Evolutionary conservation across 306 rosid species (phyloP), one percentile per base, ranked within the genome.

Genomic region (Vachellia collinsii): DNA sequence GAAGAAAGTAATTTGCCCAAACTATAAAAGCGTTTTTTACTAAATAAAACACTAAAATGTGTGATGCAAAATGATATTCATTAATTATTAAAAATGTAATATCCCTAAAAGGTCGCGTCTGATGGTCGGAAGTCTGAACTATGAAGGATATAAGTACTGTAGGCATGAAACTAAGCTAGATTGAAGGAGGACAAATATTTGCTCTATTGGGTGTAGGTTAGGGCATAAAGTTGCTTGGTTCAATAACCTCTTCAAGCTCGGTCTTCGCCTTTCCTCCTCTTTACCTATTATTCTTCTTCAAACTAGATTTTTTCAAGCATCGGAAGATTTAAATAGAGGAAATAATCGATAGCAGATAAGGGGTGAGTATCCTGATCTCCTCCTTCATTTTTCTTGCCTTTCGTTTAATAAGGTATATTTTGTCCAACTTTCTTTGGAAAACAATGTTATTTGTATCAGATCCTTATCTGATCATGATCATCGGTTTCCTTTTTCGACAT

Each of bases 351-450:
- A 17, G 3, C 44, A 64, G 70, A 14, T 36, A 36, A 36, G 44
- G 70, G 12, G 43, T 64, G 36, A 64, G 44, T 64, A 36, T 64
- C 22, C 19, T 7, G 43, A 36, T 36, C 67, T 22, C 38, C 37
- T 59, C 36, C 16, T 23, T 61, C 10, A 16, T 37, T 64, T 37
- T 22, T 64, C 44, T 29, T 12, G 23, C 37, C 43, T 64, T 64
- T 64, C 22, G 7, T 64, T 64, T 17, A 6, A 14, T 16, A 16
- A 23, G 14, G 38, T 64, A 34, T 34, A 14, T 64, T 13, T 36
- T 34, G 36, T 64, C 14, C 43, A 64, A 64, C 70, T 64, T 64
- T 16, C 44, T 34, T 43, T 64, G 70, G 70, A 22, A 64, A 37
- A 29, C 9, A 3, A 36, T 64, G 20, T 12, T 29, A 6, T 64